A percentile compares a stretch with the other conserved stretches of the same genome.
Evolutionary conservation across 768 basidiomycete species (phyloP).

Genomic region (Rhodotorula sphaerocarpa): DNA sequence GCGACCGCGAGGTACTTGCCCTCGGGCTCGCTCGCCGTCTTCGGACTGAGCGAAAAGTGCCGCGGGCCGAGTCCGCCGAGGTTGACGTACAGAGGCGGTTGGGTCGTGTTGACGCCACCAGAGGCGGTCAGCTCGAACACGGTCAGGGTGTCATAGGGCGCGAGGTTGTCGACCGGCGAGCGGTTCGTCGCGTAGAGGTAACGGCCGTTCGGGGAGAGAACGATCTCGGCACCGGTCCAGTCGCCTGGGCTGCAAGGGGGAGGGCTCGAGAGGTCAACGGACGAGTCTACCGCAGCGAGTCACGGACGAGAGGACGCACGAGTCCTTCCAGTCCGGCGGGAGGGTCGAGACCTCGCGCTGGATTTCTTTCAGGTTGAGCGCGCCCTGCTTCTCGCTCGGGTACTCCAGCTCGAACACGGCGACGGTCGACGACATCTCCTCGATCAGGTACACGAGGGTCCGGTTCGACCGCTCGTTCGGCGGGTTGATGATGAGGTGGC

Average conservation of each 20-base stretch:
- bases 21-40: neutral
- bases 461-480: neutral
- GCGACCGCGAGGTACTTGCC: constrained; percentile 20
- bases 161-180: constrained; percentile 18
- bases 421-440: constrained; percentile 18
- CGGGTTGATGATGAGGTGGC: constrained; percentile 21
- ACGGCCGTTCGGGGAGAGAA: neutral
- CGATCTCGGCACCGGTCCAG: constrained; percentile 31
- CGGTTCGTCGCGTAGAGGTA: constrained; percentile 31
- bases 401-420: constrained; percentile 20
- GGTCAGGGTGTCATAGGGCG: constrained; percentile 19
- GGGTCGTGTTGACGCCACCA: neutral
- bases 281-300: neutral
- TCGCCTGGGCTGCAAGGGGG: neutral
- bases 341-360: constrained; percentile 16
- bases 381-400: neutral
- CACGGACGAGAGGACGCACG: neutral
- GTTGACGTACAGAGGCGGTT: neutral
- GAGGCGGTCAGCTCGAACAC: constrained; percentile 14
- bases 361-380: constrained; percentile 2
- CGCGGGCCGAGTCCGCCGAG: constrained; percentile 21
- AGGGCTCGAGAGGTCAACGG: neutral
- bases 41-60: constrained; percentile 11
- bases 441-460: constrained; percentile 29
- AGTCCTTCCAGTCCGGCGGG: constrained; percentile 6